Percentiles rank a stretch among this genome's conserved stretches.
Evolutionary conservation across 306 rosid species (phyloP).

Genomic region (Prunus fruticosa): DNA sequence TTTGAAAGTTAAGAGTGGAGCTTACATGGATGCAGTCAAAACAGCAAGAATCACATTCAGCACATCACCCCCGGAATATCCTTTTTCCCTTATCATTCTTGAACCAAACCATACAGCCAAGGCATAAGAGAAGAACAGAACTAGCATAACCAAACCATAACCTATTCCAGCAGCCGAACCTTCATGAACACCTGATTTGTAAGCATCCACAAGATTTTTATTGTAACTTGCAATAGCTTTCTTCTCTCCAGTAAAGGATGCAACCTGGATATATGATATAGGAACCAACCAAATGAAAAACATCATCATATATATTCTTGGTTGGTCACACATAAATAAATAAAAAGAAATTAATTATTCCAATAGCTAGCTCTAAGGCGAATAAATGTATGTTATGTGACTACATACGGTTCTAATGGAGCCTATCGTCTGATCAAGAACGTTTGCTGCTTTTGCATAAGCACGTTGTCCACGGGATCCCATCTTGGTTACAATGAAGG

Average conservation of each 20-base stretch:
- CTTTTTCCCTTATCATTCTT: conserved; percentile 68
- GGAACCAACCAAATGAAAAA: background rate
- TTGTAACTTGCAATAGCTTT: conserved; percentile 56
- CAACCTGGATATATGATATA: conserved; percentile 42
- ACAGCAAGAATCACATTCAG: conserved; percentile 70
- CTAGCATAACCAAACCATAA: conserved; percentile 52
- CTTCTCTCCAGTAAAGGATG: conserved; percentile 84
- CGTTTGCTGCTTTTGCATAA: conserved; percentile 73
- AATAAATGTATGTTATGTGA: background rate
- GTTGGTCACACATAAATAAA: background rate
- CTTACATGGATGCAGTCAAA: conserved; percentile 83
- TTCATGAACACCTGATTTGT: conserved; percentile 70
- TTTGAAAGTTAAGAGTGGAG: background rate
- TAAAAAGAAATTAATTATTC: background rate
- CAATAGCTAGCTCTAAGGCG: background rate
- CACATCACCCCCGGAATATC: conserved; percentile 75
- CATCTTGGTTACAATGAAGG: conserved; percentile 48
- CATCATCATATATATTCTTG: conserved; percentile 1
- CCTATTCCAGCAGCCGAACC: conserved; percentile 64
- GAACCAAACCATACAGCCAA: conserved; percentile 85
- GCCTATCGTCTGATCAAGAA: conserved; percentile 86
- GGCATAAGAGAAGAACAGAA: conserved; percentile 58
- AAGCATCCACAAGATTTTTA: conserved; percentile 59
- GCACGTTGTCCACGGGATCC: conserved; percentile 73
- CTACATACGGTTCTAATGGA: conserved; percentile 77